phyloP scores from a whole-genome alignment of 1,284 basidiomycete genomes.

The Trametes polyzona region DNA sequence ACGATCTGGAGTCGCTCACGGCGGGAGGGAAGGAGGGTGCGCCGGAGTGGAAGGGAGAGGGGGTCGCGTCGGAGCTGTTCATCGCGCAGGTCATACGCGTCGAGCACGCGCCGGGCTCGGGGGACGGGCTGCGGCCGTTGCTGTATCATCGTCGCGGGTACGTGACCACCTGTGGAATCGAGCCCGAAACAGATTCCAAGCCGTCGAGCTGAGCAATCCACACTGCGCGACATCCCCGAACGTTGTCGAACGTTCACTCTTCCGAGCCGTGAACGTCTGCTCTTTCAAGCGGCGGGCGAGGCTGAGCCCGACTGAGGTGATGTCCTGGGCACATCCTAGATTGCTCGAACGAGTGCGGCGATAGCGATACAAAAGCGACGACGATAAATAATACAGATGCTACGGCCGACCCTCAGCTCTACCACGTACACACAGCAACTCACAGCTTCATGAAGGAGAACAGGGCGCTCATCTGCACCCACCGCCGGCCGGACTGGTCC shows the following conservation, averaged over 20 bases:
- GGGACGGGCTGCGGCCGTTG: slow-evolving; percentile 41
- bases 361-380: slow-evolving; percentile 27
- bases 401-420: neutral
- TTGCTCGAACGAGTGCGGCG: slow-evolving; percentile 5
- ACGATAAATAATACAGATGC: slow-evolving; percentile 11
- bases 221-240: too few species aligned
- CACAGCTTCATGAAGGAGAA: slow-evolving; percentile 79
- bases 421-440: neutral
- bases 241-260: too few species aligned
- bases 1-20: slow-evolving; percentile 34
- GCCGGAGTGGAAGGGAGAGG: slow-evolving; percentile 33
- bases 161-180: slow-evolving; percentile 39
- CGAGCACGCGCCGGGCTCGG: slow-evolving; percentile 35
- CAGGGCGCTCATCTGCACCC: slow-evolving; percentile 78
- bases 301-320: too few species aligned
- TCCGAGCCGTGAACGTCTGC: too few species aligned
- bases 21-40: slow-evolving; percentile 17
- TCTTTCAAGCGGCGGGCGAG: too few species aligned
- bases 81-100: slow-evolving; percentile 52
- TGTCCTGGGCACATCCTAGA: too few species aligned
- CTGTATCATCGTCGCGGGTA: slow-evolving; percentile 52
- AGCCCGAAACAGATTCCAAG: slow-evolving; percentile 7
- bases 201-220: slow-evolving; percentile 8
- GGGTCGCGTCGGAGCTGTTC: slow-evolving; percentile 49
- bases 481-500: slow-evolving; percentile 82